Evolutionary conservation across 768 basidiomycete species (phyloP).

Genomic region (Calocybe indica): DNA sequence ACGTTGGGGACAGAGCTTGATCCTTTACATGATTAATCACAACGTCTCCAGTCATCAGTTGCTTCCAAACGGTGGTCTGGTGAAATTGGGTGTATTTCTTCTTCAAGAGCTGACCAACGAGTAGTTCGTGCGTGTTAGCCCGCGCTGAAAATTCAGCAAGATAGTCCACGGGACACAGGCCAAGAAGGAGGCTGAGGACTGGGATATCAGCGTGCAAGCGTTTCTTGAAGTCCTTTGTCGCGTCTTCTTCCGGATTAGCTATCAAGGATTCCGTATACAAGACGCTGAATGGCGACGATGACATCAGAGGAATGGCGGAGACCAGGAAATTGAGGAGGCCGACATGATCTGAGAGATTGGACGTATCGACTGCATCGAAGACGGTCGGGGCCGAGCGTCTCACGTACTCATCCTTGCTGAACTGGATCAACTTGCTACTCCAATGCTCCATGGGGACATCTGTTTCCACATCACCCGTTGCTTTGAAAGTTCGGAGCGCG

Average conservation of each 20-base stretch:
- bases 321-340: constrained; percentile 40
- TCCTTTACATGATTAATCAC: not conserved
- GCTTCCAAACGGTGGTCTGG: constrained; percentile 6
- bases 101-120: constrained; percentile 5
- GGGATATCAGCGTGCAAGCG: constrained; percentile 32
- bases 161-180: constrained; percentile 32
- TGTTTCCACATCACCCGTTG: constrained; percentile 13
- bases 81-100: not conserved
- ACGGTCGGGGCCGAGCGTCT: constrained; percentile 20
- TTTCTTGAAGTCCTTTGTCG: constrained; percentile 23
- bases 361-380: constrained; percentile 45
- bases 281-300: constrained; percentile 19
- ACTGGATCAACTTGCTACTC: constrained; percentile 23
- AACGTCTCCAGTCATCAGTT: not conserved
- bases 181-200: constrained; percentile 34
- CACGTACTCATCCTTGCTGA: constrained; percentile 27
- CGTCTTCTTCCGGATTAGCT: constrained; percentile 19
- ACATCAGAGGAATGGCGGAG: constrained; percentile 30
- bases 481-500: constrained; percentile 21
- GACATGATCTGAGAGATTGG: constrained; percentile 43
- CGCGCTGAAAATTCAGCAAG: constrained; percentile 33
- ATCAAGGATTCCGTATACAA: constrained; percentile 37
- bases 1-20: constrained; percentile 6
- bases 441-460: constrained; percentile 27
- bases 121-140: constrained; percentile 34